A percentile compares a stretch with the other conserved stretches of the same genome.
Conservation (phyloP, 192 early-diverging fungal genomes). For the Backusella tarrabulga region DNA sequence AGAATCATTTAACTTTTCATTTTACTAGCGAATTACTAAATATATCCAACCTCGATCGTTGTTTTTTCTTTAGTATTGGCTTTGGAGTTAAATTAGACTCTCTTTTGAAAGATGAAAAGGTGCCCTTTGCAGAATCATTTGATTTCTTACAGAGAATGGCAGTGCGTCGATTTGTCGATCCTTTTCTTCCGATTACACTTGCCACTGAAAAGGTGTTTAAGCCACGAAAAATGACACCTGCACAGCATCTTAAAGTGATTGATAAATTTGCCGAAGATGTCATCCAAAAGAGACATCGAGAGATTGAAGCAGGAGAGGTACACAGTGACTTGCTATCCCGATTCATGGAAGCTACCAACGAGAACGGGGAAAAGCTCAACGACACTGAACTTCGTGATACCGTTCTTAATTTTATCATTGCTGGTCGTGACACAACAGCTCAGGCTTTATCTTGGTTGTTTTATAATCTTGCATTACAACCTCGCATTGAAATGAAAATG, state of each 20-base stretch:
- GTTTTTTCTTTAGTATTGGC: slow-evolving; percentile 22
- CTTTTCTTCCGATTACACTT: slow-evolving; percentile 10
- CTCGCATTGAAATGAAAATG: slow-evolving; percentile 41
- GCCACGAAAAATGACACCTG: slow-evolving; percentile 14
- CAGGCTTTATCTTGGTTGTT: slow-evolving; percentile 53
- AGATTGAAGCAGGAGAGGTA: slow-evolving; percentile 2
- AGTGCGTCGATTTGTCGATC: slow-evolving; percentile 31
- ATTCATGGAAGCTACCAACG: slow-evolving; percentile 28
- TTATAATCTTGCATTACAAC: slow-evolving; percentile 39
- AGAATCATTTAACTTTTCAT: not conserved
- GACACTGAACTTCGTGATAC: slow-evolving; percentile 37
- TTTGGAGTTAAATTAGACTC: slow-evolving; percentile 50
- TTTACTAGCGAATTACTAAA: not conserved
- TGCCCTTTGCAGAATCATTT: slow-evolving; percentile 50
- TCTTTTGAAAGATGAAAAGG: slow-evolving; percentile 32
- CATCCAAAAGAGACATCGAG: slow-evolving; percentile 21
- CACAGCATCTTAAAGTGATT: slow-evolving; percentile 25
- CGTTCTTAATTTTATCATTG: slow-evolving; percentile 39
- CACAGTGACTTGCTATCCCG: slow-evolving; percentile 26
- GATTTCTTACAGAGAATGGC: slow-evolving; percentile 43
- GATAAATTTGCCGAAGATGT: slow-evolving; percentile 29
- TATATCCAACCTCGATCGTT: not conserved
- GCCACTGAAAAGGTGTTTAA: not conserved
- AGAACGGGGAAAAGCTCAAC: slow-evolving; percentile 19
- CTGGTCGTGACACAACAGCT: slow-evolving; percentile 49